Evolutionary conservation across 208 protist genomes (phyloP).

Genomic region (Trypanosoma lewisi): DNA sequence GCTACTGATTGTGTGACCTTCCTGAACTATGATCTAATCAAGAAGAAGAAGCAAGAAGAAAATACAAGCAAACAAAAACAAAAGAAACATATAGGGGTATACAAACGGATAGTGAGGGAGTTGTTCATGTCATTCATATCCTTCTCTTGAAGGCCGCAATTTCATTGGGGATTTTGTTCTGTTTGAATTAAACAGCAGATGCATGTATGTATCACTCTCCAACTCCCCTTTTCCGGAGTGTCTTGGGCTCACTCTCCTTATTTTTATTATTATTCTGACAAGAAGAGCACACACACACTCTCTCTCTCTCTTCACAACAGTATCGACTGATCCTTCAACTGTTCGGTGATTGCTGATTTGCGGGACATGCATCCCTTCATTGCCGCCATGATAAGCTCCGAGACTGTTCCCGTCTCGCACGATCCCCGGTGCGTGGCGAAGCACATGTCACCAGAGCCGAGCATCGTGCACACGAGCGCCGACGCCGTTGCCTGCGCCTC

Average conservation of each 20-base stretch:
- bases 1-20: too few relatives aligned
- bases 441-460: constrained; percentile 49
- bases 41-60: too few relatives aligned
- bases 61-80: too few relatives aligned
- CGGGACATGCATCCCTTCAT: constrained; percentile 41
- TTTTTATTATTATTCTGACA: background rate
- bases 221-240: too few relatives aligned
- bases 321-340: constrained; percentile 32
- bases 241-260: background rate
- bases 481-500: constrained; percentile 34
- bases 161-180: too few relatives aligned
- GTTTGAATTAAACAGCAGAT: too few relatives aligned
- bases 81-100: too few relatives aligned
- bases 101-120: too few relatives aligned
- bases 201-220: too few relatives aligned
- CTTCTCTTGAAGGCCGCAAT: too few relatives aligned
- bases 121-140: too few relatives aligned
- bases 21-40: too few relatives aligned
- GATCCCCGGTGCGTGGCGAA: constrained; percentile 57
- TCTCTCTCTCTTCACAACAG: background rate
- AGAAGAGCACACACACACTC: background rate
- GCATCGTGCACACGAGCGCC: constrained; percentile 44
- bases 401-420: constrained; percentile 61
- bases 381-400: constrained; percentile 49
- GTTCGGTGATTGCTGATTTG: constrained; percentile 37